Conservation (phyloP, 352 stramenopile genomes). For the Elongisporangium prolatum region DNA sequence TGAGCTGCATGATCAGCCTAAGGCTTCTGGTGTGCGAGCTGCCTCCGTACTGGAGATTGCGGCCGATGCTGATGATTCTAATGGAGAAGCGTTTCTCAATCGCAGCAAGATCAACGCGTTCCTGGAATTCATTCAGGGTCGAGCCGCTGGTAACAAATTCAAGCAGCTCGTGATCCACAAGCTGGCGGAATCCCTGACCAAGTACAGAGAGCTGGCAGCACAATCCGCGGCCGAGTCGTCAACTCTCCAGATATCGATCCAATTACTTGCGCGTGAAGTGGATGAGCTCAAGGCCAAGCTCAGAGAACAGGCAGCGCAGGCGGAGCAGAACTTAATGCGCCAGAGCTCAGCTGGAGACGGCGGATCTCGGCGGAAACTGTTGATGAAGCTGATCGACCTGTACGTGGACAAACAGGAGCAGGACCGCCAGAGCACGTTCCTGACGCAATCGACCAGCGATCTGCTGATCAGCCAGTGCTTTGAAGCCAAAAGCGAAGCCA, state of each 20-base stretch:
- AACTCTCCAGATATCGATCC: slow-evolving; percentile 22
- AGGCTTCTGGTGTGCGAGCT: no score
- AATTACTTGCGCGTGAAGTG: slow-evolving; percentile 34
- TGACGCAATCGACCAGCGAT: slow-evolving; percentile 46
- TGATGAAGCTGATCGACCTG: slow-evolving; percentile 41
- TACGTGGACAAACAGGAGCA: slow-evolving; percentile 23
- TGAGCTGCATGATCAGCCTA: slow-evolving; percentile 9
- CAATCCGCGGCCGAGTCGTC: slow-evolving; percentile 28
- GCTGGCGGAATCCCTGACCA: slow-evolving; percentile 38
- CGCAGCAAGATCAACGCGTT: slow-evolving; percentile 62
- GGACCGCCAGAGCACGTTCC: slow-evolving; percentile 34
- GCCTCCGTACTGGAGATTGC: slow-evolving; percentile 14
- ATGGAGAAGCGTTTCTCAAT: slow-evolving; percentile 46
- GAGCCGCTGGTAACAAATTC: slow-evolving; percentile 31
- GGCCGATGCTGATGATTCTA: slow-evolving; percentile 29
- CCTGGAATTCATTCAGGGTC: slow-evolving; percentile 46
- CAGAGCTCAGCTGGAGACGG: slow-evolving; percentile 1
- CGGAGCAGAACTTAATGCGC: background rate
- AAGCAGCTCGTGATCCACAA: slow-evolving; percentile 42
- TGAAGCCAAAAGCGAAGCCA: slow-evolving; percentile 3
- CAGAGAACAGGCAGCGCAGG: background rate
- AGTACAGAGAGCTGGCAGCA: slow-evolving; percentile 31
- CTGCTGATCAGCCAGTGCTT: slow-evolving; percentile 19
- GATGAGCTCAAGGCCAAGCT: slow-evolving; percentile 25
- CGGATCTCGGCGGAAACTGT: slow-evolving; percentile 14